Base-by-base conservation (phyloP, 331 rosid species). In the Telfairia occidentalis region DNA sequence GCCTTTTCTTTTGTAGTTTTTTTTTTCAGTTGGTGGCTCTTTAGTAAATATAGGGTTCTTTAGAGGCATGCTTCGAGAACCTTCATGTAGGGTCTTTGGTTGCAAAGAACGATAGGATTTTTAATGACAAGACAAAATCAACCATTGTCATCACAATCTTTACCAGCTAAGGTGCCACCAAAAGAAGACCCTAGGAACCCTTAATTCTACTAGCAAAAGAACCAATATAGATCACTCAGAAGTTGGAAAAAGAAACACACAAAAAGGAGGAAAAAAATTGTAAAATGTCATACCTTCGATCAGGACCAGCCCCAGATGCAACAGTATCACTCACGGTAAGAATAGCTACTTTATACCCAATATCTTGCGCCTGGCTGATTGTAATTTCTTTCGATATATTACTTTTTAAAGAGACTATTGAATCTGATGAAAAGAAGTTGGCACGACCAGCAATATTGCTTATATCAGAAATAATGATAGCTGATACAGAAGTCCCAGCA, bases 291-390 rank as follows among this genome's bases (percentile, higher is more conserved):
- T 88, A 93, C 97, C 98, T 91, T 79, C 96, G 81, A 89, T 93
- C 98, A 28, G 96, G 96, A 50, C 97, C 97, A 42, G 86, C 87
- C 81, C 97, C 98, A 2, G 76, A 78, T 75, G 97, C 89, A 80
- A 93, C 98, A 32, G 98, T 94, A 72, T 94, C 97, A 78, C 98
- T 94, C 63, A 94, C 96, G 46, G 96, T 91, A 82, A 94, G 96
- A 87, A 94, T 60, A 76, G 95, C 92, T 79, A 94, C 92, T 74
- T 81, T 87, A 63, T 80, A 13, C 61, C 82, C 85, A 57, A 80
- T 82, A 80, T 78, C 81, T 35, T 9, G 78, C 55, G 84, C 64
- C 66, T 81, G 77, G 76, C 81, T 79, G 13, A 66, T 76, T 61
- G 72, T 77, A 76, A 24, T 29, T 81, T 81, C 81, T 71, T 82